Evolutionary conservation across 75 land plant genomes (phyloP).

Genomic region (Picea glauca): DNA sequence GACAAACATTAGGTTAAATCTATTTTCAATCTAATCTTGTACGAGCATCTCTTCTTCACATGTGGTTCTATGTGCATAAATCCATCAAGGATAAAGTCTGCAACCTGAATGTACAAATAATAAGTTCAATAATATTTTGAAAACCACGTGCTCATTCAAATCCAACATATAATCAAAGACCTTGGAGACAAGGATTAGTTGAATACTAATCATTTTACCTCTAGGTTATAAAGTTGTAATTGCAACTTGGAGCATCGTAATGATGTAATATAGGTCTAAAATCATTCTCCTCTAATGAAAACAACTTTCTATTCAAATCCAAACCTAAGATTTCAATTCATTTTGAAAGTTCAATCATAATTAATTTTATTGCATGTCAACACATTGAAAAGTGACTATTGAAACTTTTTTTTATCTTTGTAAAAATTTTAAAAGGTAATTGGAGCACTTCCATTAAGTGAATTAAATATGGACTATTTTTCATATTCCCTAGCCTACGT

Average conservation of each 20-base stretch:
- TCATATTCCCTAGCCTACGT: neutral
- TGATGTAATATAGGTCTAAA: no score
- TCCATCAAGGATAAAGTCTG: constrained; percentile 40
- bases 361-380: no score
- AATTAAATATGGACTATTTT: neutral
- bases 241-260: no score
- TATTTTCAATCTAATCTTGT: neutral
- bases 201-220: no score
- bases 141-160: neutral
- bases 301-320: no score
- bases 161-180: neutral
- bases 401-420: neutral
- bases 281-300: no score
- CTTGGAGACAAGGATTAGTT: no score
- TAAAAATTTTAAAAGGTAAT: neutral
- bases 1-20: neutral
- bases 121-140: neutral
- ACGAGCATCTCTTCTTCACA: constrained; percentile 9
- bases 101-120: neutral
- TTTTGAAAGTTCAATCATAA: no score
- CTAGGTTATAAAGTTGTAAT: no score
- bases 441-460: neutral
- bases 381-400: neutral
- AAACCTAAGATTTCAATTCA: no score
- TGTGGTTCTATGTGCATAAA: constrained; percentile 23